These are phyloP conservation scores for Vaccinium corymbosum DNA, from an alignment of 148 eudicot genomes.

Conservation along the genomic window DNA sequence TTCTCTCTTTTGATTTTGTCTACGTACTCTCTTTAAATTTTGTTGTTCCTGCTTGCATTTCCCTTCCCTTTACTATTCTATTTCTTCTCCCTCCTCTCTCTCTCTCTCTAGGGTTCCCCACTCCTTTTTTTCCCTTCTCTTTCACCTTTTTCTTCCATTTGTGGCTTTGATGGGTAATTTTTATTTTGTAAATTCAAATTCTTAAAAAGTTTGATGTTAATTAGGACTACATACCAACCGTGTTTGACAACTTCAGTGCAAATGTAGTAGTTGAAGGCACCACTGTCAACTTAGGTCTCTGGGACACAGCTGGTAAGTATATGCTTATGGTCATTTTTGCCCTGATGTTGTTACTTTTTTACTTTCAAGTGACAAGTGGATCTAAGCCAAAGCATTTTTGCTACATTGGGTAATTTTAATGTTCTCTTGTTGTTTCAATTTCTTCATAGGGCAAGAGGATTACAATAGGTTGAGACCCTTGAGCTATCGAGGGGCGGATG, in stretches of 20 bases:
- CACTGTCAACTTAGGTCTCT: slow-evolving; percentile 93
- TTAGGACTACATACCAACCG: slow-evolving; percentile 97
- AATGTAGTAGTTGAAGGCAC: slow-evolving; percentile 91
- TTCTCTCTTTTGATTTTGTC: background rate
- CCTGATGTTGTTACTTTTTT: background rate
- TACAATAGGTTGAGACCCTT: slow-evolving; percentile 89
- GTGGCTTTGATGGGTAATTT: background rate
- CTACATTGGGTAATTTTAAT: slow-evolving; percentile 14
- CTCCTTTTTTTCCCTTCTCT: background rate
- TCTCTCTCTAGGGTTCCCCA: background rate
- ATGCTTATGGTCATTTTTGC: slow-evolving; percentile 8
- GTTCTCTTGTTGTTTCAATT: slow-evolving; percentile 10
- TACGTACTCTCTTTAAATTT: background rate
- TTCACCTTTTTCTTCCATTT: background rate
- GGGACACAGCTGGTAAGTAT: slow-evolving; percentile 96
- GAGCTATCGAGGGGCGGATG: slow-evolving; percentile 96
- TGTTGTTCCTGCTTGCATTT: slow-evolving; percentile 10
- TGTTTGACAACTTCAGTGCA: slow-evolving; percentile 99
- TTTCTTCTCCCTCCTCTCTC: background rate
- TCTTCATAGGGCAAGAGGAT: slow-evolving; percentile 82
- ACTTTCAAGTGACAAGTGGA: background rate
- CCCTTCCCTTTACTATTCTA: background rate
- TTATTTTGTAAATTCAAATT: slow-evolving; percentile 3
- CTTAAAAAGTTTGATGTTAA: slow-evolving; percentile 9
- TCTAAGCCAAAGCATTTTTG: background rate